These are phyloP conservation scores for Lentinula edodes DNA, from an alignment of 768 basidiomycete species.

Conservation along the genomic window DNA sequence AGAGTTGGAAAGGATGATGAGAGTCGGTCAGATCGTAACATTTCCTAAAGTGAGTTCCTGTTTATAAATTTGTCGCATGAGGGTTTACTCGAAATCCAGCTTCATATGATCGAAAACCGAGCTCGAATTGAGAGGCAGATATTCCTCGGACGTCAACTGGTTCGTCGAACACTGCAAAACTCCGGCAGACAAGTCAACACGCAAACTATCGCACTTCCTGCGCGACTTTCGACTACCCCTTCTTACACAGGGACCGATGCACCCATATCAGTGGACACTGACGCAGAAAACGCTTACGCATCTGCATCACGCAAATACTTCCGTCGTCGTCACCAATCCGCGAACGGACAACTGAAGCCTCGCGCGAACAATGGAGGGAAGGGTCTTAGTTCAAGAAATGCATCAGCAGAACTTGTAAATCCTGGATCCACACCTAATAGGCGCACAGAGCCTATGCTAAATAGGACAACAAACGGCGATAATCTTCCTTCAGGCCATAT, in stretches of 20 bases:
- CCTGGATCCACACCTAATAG: not conserved
- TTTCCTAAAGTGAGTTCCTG: slow-evolving; percentile 79
- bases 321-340: slow-evolving; percentile 37
- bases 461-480: not conserved
- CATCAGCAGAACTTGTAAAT: not conserved
- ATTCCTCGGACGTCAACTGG: slow-evolving; percentile 65
- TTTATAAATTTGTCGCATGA: not conserved
- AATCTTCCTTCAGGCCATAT: slow-evolving; percentile 29
- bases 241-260: slow-evolving; percentile 39
- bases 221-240: slow-evolving; percentile 21
- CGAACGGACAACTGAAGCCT: slow-evolving; percentile 26
- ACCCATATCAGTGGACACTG: slow-evolving; percentile 73
- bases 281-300: slow-evolving; percentile 67
- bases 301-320: slow-evolving; percentile 53
- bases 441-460: slow-evolving; percentile 1
- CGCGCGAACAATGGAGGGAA: slow-evolving; percentile 17
- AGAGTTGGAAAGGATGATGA: slow-evolving; percentile 83
- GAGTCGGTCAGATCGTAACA: slow-evolving; percentile 84
- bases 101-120: slow-evolving; percentile 95
- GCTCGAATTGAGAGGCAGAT: slow-evolving; percentile 81
- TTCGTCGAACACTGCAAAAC: slow-evolving; percentile 50
- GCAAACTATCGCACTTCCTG: slow-evolving; percentile 13
- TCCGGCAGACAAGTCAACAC: slow-evolving; percentile 18
- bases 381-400: slow-evolving; percentile 21
- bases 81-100: slow-evolving; percentile 31